These are phyloP conservation scores for Paradendryphiella salina DNA, from an alignment of 2,329 filamentous ascomycete species.

Conservation along the genomic window DNA sequence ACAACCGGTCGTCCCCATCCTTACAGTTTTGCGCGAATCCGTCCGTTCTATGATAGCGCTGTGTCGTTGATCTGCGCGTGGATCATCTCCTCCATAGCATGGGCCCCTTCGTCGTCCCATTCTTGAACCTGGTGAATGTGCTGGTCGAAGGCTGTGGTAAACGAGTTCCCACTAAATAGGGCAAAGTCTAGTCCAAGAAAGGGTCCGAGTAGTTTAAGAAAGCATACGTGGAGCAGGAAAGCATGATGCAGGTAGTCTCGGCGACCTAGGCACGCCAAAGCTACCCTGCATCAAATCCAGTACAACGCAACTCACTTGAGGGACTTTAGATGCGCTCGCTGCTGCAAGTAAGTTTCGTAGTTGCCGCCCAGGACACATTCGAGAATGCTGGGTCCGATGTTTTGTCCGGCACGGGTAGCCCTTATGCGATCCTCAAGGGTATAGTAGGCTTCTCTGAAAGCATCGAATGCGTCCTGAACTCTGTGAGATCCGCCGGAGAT, in stretches of 20 bases:
- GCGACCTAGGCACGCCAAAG: background rate
- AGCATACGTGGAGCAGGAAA: background rate
- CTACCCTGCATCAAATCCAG: constrained; percentile 6
- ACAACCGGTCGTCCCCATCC: background rate
- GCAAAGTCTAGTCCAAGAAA: background rate
- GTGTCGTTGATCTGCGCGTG: background rate
- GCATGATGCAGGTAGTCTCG: background rate
- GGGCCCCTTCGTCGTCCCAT: background rate
- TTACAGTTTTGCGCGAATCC: background rate
- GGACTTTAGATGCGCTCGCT: constrained; percentile 63
- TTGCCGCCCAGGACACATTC: constrained; percentile 74
- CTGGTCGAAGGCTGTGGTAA: constrained; percentile 1
- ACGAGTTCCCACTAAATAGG: background rate
- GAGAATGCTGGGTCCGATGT: constrained; percentile 62
- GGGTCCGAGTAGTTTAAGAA: background rate
- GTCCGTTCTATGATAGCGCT: background rate
- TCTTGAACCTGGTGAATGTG: background rate
- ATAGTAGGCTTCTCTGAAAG: constrained; percentile 61
- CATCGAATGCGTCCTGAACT: constrained; percentile 66
- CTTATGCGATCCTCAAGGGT: constrained; percentile 58
- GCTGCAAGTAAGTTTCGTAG: constrained; percentile 72
- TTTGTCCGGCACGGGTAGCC: constrained; percentile 18
- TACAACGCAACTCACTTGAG: constrained; percentile 32
- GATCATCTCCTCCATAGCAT: background rate
- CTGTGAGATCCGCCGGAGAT: constrained; percentile 84